Evolutionary conservation across 2,329 filamentous ascomycete species (phyloP).

Genomic region (Fusarium pseudoanthophilum): DNA sequence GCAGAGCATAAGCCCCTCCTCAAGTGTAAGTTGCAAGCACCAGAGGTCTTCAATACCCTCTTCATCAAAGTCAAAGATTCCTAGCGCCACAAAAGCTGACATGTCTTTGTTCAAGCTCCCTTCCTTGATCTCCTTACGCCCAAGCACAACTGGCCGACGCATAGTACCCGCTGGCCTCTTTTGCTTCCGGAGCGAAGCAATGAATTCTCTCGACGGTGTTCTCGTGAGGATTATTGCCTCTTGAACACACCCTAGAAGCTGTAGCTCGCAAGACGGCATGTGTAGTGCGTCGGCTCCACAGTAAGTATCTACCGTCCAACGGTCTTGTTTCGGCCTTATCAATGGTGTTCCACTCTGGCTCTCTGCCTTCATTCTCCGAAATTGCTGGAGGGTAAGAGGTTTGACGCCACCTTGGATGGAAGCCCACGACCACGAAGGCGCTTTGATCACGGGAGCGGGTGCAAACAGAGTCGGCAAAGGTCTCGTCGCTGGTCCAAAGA

Average conservation of each 20-base stretch:
- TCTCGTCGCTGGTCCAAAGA: background rate
- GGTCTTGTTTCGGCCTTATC: background rate
- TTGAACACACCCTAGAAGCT: background rate
- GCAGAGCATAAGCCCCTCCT: constrained; percentile 3
- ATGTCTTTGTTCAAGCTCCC: background rate
- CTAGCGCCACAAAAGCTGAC: background rate
- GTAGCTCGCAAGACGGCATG: constrained; percentile 18
- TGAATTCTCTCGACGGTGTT: background rate
- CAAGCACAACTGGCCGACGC: background rate
- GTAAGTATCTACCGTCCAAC: background rate
- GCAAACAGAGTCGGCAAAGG: constrained; percentile 1
- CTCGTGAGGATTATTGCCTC: background rate
- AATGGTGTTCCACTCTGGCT: background rate
- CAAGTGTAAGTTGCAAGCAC: constrained; percentile 1
- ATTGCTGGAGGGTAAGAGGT: background rate
- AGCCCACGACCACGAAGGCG: constrained; percentile 28
- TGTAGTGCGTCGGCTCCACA: background rate
- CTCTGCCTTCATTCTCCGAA: background rate
- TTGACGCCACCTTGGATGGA: constrained; percentile 7
- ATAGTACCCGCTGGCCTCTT: background rate
- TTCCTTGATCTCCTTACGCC: background rate
- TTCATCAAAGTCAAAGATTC: constrained; percentile 4
- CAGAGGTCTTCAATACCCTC: background rate
- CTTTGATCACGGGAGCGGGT: background rate
- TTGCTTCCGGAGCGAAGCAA: background rate